Evolutionary conservation across 257 asterid species (phyloP).

Genomic region (Phtheirospermum japonicum): DNA sequence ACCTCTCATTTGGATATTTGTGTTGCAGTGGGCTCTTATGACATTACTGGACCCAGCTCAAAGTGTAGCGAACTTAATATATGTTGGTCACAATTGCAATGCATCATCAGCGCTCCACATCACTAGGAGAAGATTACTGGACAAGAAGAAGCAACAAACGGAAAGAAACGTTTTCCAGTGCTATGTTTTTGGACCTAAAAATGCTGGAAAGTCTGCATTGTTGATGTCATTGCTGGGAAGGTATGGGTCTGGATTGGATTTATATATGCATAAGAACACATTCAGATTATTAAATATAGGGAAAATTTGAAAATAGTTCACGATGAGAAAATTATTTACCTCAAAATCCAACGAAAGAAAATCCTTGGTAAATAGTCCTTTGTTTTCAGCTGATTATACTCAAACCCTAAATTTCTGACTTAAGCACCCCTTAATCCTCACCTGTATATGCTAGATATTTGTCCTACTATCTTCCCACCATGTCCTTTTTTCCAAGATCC

Average conservation of each 20-base stretch:
- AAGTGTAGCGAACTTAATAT: constrained; percentile 88
- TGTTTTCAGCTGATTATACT: no score
- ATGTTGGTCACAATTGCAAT: constrained; percentile 76
- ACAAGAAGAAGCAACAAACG: constrained; percentile 74
- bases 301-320: no score
- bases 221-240: constrained; percentile 79
- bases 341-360: no score
- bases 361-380: no score
- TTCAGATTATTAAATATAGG: constrained; percentile 1
- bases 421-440: no score
- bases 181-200: constrained; percentile 88
- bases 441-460: no score
- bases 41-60: constrained; percentile 81
- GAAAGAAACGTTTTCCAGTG: constrained; percentile 82
- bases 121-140: constrained; percentile 72
- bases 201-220: constrained; percentile 81
- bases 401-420: no score
- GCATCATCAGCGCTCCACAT: constrained; percentile 74
- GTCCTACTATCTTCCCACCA: no score
- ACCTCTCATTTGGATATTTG: constrained; percentile 33
- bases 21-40: constrained; percentile 96
- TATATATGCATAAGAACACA: constrained; percentile 13
- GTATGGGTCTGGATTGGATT: constrained; percentile 37
- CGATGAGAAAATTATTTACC: no score
- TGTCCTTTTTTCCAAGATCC: no score